Evolutionary conservation across 2,329 filamentous ascomycete species (phyloP), one percentile per base, ranked within the genome.

Genomic region (Aspergillus tubingensis): DNA sequence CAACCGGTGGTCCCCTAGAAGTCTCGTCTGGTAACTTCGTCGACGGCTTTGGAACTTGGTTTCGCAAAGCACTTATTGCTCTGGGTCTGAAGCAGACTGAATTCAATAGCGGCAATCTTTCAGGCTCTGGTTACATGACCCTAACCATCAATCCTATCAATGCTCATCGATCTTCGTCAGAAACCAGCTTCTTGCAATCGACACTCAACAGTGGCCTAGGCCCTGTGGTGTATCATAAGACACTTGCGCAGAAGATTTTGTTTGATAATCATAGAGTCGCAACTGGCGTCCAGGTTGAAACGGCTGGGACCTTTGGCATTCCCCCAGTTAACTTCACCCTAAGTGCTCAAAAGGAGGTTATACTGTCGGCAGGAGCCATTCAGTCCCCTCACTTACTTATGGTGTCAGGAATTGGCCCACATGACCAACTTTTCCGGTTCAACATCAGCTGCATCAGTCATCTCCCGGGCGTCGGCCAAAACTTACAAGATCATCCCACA

Each of bases 311-410:
- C 70, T 32, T 67, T 72, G 13, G 61, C 62, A 30, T 76, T 38
- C 61, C 78, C 15, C 8, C 73, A 74, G 59, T 68, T 70, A 77
- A 81, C 52, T 73, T 80, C 23, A 79, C 68, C 32, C 78, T 86
- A 62, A 75, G 72, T 6, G 82, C 85, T 41, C 79, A 72, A 23
- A 74, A 75, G 32, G 85, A 86, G 64, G 75, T 79, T 2, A 79
- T 81, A 44, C 56, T 87, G 2, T 77, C 82, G 0, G 82, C 80
- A 1, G 85, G 85, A 4, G 75, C 78, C 3, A 83, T 82, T 68
- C 83, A 85, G 66, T 80, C 82, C 0, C 84, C 84, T 0, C 82
- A 86, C 60, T 70, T 85, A 5, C 74, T 85, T 6, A 82, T 83
- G 74, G 76, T 83, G 3, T 83, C 80, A 44, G 83, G 83, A 0